A percentile compares a stretch with the other conserved stretches of the same genome.
These are phyloP conservation scores for Rubroshorea leprosula DNA, from an alignment of 345 rosid genomes.

Conservation along the genomic window DNA sequence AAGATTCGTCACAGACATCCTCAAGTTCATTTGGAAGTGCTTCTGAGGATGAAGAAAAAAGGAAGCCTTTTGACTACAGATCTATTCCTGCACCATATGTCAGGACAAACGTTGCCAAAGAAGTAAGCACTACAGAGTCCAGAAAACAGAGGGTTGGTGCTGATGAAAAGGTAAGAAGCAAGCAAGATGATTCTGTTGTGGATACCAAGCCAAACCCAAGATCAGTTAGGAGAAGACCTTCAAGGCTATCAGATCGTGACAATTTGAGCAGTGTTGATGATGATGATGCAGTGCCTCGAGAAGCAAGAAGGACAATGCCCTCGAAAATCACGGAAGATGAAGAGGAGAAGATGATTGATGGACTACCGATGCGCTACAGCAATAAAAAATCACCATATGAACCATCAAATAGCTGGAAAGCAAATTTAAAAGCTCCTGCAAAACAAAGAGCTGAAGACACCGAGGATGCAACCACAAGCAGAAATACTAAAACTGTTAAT, in stretches of 20 bases:
- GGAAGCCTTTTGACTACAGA: slow-evolving; percentile 33
- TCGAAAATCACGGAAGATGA: slow-evolving; percentile 20
- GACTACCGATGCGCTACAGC: slow-evolving; percentile 35
- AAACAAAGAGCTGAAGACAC: no score
- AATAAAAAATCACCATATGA: slow-evolving; percentile 21
- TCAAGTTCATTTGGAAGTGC: slow-evolving; percentile 41
- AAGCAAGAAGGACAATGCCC: background rate
- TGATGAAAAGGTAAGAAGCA: slow-evolving; percentile 14
- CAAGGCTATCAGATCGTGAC: slow-evolving; percentile 30
- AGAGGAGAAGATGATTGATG: slow-evolving; percentile 35
- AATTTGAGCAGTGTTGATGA: slow-evolving; percentile 11
- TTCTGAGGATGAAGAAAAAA: slow-evolving; percentile 35
- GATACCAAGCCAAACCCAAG: slow-evolving; percentile 53
- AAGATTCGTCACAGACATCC: slow-evolving; percentile 26
- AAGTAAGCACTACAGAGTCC: slow-evolving; percentile 10
- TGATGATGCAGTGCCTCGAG: slow-evolving; percentile 20
- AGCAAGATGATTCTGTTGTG: slow-evolving; percentile 29
- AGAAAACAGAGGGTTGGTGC: slow-evolving; percentile 22
- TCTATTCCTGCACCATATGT: slow-evolving; percentile 9
- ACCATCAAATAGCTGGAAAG: background rate
- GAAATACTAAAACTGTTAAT: background rate
- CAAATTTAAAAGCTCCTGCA: slow-evolving; percentile 10
- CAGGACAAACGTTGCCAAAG: slow-evolving; percentile 17
- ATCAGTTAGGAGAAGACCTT: slow-evolving; percentile 51
- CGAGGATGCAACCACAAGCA: background rate